Evolutionary conservation across 2,329 filamentous ascomycete genomes (phyloP), one percentile per base, ranked within the genome.

Genomic region (Penicillium sp.): DNA sequence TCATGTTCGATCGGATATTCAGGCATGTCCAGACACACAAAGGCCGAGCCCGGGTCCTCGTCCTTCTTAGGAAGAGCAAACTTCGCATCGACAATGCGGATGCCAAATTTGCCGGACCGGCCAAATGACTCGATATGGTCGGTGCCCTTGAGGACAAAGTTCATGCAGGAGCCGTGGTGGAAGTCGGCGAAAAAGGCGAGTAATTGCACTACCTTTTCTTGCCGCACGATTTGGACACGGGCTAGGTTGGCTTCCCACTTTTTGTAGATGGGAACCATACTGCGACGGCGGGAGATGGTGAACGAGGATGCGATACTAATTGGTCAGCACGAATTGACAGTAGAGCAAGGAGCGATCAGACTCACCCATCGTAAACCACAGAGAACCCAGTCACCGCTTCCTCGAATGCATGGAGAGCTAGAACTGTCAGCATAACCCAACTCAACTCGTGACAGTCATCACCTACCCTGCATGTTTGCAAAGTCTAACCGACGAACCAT

Each of bases 1-100:
- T 96, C 92, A 72, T 96, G 91, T 75, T 96, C 92, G 44, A 90
- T 90, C 1, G 91, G 90, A 70, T 95, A 89, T 63, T 96, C 91
- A 15, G 91, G 87, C 70, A 91, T 84, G 71, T 96, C 92, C 52
- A 96, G 74, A 68, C 90, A 94, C 32, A 96, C 81, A 75, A 93
- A 96, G 21, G 85, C 83, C 67, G 85, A 83, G 55, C 87, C 69
- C 3, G 75, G 74, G 44, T 80, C 75, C 15, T 76, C 69, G 33
- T 76, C 74, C 46, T 74, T 73, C 50, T 79, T 86, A 4, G 91
- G 91, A 48, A 96, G 76, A 3, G 90, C 88, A 64, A 96, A 97
- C 69, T 96, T 96, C 54, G 91, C 91, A 68, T 97, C 92, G 21
- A 93, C 87, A 56, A 96, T 84, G 68, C 87, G 88, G 50, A 96